phyloP scores from a whole-genome alignment of 352 stramenopile genomes.

The Pythium rhizo-oryzae region DNA sequence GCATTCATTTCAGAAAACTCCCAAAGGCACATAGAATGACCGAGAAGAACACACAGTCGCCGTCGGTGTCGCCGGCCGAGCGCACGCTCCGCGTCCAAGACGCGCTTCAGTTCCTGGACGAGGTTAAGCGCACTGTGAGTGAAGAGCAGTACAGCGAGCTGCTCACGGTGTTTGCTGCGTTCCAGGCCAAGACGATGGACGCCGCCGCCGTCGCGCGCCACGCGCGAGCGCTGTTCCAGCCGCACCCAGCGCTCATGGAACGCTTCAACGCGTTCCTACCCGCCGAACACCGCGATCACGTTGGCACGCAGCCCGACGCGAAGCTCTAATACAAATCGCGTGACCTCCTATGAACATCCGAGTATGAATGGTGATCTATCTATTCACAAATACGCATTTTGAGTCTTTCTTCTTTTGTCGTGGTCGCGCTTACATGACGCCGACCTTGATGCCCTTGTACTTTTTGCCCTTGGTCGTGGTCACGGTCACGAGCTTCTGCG shows the following conservation, averaged over 20 bases:
- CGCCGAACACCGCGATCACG: not conserved
- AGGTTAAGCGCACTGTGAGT: not conserved
- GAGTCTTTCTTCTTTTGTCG: too few species aligned
- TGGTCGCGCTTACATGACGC: slow-evolving; percentile 31
- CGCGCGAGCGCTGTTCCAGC: not conserved
- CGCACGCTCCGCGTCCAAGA: not conserved
- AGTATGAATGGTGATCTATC: slow-evolving; percentile 31
- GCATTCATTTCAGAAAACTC: not conserved
- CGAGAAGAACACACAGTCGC: slow-evolving; percentile 19
- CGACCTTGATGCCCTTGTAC: slow-evolving; percentile 70
- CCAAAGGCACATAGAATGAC: too few species aligned
- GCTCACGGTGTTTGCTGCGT: not conserved
- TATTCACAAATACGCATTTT: slow-evolving; percentile 2
- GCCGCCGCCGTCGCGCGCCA: not conserved
- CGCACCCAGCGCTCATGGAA: not conserved
- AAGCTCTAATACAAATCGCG: slow-evolving; percentile 43
- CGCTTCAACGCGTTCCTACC: not conserved
- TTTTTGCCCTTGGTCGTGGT: slow-evolving; percentile 59
- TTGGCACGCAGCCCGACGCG: not conserved
- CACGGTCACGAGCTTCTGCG: slow-evolving; percentile 72
- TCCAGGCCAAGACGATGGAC: not conserved
- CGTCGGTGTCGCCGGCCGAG: slow-evolving; percentile 44
- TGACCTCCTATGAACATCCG: slow-evolving; percentile 60
- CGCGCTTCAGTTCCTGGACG: not conserved
- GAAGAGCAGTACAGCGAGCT: not conserved